Conservation (phyloP, 1,284 basidiomycete genomes). For the Apiotrichum laibachii region DNA sequence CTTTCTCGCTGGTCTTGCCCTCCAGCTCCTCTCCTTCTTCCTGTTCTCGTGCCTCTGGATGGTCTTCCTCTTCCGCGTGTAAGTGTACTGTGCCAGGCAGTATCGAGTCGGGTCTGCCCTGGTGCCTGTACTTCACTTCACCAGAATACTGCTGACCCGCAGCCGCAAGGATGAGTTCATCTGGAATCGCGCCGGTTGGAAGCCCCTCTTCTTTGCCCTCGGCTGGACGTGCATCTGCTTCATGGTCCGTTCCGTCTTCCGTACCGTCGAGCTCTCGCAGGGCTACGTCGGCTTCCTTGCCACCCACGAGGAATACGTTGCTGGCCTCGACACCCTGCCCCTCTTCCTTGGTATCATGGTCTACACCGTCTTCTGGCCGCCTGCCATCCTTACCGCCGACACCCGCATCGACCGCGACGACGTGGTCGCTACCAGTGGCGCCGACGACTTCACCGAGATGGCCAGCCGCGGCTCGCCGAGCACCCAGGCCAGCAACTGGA, state of each 20-base stretch:
- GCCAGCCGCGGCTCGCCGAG: background rate
- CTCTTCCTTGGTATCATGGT: constrained; percentile 60
- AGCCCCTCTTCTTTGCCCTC: constrained; percentile 58
- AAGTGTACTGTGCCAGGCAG: constrained; percentile 17
- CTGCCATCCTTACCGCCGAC: constrained; percentile 13
- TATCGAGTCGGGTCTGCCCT: background rate
- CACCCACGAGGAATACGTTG: constrained; percentile 64
- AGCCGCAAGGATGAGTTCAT: constrained; percentile 11
- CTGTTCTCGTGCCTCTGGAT: constrained; percentile 60
- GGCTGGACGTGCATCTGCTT: constrained; percentile 57
- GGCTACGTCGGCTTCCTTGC: constrained; percentile 62
- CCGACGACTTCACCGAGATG: background rate
- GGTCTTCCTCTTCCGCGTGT: constrained; percentile 61
- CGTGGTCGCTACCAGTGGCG: background rate
- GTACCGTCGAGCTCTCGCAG: constrained; percentile 66
- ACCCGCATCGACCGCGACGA: background rate
- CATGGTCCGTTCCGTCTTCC: constrained; percentile 62
- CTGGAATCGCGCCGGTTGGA: constrained; percentile 56
- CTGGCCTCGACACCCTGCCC: constrained; percentile 60
- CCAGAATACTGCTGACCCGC: background rate
- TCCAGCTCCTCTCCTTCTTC: constrained; percentile 63
- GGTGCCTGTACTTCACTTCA: background rate
- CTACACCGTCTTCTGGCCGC: constrained; percentile 41
- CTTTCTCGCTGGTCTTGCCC: constrained; percentile 61
- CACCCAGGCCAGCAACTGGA: background rate